Evolutionary conservation across 179 eudicot genomes (phyloP).

Genomic region (Corrigiola litoralis): DNA sequence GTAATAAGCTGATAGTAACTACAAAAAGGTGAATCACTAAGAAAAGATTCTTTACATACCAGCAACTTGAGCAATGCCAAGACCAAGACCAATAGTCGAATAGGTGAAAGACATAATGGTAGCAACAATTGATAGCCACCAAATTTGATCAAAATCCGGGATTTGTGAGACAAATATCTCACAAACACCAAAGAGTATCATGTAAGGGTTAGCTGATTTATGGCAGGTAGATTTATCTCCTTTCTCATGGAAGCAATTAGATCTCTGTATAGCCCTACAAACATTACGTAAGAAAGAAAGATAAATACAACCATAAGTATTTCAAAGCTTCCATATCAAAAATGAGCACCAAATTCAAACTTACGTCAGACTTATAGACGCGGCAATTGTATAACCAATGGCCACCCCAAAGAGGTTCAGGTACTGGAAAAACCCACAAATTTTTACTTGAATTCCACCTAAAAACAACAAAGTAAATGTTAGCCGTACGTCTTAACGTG

Average conservation of each 20-base stretch:
- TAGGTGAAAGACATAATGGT: constrained; percentile 43
- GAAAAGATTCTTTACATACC: constrained; percentile 3
- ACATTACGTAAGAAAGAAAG: background rate
- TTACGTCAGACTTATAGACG: constrained; percentile 65
- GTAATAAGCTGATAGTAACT: background rate
- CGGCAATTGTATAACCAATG: constrained; percentile 60
- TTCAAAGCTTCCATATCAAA: background rate
- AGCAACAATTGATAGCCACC: constrained; percentile 38
- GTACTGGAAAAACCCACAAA: constrained; percentile 52
- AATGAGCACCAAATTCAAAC: constrained; percentile 4
- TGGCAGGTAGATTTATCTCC: constrained; percentile 24
- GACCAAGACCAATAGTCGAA: constrained; percentile 36
- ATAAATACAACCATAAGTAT: background rate
- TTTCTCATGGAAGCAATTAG: constrained; percentile 31
- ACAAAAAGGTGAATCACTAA: background rate
- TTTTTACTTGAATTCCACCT: constrained; percentile 47
- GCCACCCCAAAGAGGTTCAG: constrained; percentile 49
- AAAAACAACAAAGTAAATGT: background rate
- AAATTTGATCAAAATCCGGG: constrained; percentile 31
- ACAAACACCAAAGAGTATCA: constrained; percentile 29
- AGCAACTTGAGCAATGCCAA: constrained; percentile 29
- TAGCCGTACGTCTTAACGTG: background rate
- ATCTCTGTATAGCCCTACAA: constrained; percentile 2
- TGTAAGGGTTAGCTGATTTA: constrained; percentile 27
- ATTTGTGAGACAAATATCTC: constrained; percentile 31